Base-by-base conservation (phyloP, 108 stramenopile genomes). In the Discostella pseudostelligera region DNA sequence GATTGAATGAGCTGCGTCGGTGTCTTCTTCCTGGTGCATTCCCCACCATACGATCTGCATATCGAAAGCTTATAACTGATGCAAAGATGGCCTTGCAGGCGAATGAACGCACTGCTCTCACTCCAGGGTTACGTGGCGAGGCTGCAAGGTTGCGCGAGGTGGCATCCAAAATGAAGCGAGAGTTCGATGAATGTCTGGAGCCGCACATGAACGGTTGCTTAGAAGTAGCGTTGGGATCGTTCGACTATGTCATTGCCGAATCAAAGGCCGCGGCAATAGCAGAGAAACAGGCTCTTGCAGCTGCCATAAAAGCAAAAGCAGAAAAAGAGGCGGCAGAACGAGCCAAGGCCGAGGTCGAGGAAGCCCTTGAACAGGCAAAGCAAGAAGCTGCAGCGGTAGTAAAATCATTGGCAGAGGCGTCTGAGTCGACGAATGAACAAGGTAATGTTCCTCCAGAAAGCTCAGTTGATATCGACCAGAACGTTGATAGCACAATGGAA, bases 1-100 rank as follows among this genome's bases (percentile, higher is more conserved):
- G 92, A 39, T 58, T 93, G 72, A 93, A 93, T 62, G 92, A 93
- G 80, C 58, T 89, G 19, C 84, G 92, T 22, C 88, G 92, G 32
- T 93, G 92, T 65, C 62, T 93, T 21, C 67, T 93, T 40, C 87
- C 92, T 12, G 86, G 91, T 28, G 69, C 88, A 16, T 89, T 88
- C 56, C 39, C 69, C 7, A 28, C 70, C 39, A 62, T 92, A 16
- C 83, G 88, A 40, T 54, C 61, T 20, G 81, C 70, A 48, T 67
- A 76, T 9, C 16, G 80, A 14, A 60, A 67, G 13, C 65, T 84
- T 20, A 51, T 84, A 0, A n/a, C 22, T 3, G 76, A 78, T 67
- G 65, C 71, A 11, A 74, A 85, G 56, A 70, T 58, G 47, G 70
- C 83, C 32, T 70, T 93, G 26, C 71, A 83, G 58, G 67, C 81